Evolutionary conservation across 2,329 filamentous ascomycete species (phyloP).

Genomic region (Aschersonia sp.): DNA sequence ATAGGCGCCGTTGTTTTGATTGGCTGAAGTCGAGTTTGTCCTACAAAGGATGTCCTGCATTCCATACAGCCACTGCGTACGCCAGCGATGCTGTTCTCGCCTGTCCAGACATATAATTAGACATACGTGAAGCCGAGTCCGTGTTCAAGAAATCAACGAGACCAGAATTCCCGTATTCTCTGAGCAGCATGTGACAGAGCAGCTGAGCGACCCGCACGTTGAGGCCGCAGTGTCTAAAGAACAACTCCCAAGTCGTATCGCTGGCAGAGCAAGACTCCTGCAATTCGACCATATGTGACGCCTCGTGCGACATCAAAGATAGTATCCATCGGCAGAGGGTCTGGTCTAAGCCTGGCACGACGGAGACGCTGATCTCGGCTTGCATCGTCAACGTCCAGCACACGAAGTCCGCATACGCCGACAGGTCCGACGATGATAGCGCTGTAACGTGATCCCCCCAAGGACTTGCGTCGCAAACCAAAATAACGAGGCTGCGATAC

Average conservation of each 20-base stretch:
- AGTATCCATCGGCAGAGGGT: slow-evolving; percentile 41
- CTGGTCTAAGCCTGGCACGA: slow-evolving; percentile 33
- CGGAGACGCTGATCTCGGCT: slow-evolving; percentile 23
- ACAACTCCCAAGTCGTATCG: slow-evolving; percentile 25
- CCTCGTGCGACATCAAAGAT: slow-evolving; percentile 33
- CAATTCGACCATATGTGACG: slow-evolving; percentile 10
- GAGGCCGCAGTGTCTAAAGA: slow-evolving; percentile 19
- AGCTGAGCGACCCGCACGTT: slow-evolving; percentile 22
- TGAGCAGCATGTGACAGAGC: slow-evolving; percentile 12
- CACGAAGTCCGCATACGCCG: slow-evolving; percentile 33
- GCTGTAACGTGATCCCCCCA: slow-evolving; percentile 24
- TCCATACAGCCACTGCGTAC: too few relatives aligned
- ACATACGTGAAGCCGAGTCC: slow-evolving; percentile 10
- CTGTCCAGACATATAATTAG: slow-evolving; percentile 12
- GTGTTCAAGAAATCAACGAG: slow-evolving; percentile 17
- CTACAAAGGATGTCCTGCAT: too few relatives aligned
- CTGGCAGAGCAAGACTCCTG: slow-evolving; percentile 20
- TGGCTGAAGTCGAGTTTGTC: too few relatives aligned
- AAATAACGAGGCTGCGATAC: slow-evolving; percentile 53
- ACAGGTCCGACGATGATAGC: slow-evolving; percentile 24
- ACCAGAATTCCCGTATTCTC: slow-evolving; percentile 12
- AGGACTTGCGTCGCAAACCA: slow-evolving; percentile 43
- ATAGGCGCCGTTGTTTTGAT: too few relatives aligned
- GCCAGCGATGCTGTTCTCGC: slow-evolving; percentile 7
- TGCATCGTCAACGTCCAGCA: slow-evolving; percentile 29